These are phyloP conservation scores for Pichia insulana DNA, from an alignment of 805 yeast genomes.

Conservation along the genomic window DNA sequence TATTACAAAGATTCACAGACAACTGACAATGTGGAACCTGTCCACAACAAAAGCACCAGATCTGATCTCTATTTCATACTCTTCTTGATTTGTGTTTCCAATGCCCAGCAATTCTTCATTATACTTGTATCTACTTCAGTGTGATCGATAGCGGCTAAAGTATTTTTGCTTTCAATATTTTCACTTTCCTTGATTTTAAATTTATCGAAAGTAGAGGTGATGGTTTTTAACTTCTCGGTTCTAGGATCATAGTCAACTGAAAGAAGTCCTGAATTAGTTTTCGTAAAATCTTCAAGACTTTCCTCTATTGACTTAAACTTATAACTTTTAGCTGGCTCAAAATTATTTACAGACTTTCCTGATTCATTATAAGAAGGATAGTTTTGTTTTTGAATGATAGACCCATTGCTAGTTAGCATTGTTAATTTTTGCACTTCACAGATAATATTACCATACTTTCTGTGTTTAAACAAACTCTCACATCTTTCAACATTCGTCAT, in stretches of 20 bases:
- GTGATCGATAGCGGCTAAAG: neutral
- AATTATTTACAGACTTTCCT: too few relatives aligned
- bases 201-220: neutral
- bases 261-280: conserved; percentile 2
- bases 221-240: neutral
- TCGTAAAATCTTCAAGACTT: conserved; percentile 3
- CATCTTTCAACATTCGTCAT: neutral
- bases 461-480: neutral
- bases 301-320: neutral
- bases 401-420: neutral
- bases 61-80: neutral
- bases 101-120: conserved; percentile 2
- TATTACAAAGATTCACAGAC: too few relatives aligned
- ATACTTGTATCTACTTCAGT: neutral
- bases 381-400: neutral
- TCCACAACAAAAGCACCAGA: too few relatives aligned
- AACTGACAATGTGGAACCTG: too few relatives aligned
- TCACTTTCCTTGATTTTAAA: neutral
- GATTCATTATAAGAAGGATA: neutral
- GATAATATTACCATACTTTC: neutral
- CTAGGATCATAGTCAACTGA: conserved; percentile 6
- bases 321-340: neutral
- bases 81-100: conserved; percentile 3
- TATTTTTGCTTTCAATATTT: neutral
- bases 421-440: neutral